These are phyloP conservation scores for Basipetospora chlamydospora DNA, from an alignment of 2,329 filamentous ascomycete species.

Conservation along the genomic window DNA sequence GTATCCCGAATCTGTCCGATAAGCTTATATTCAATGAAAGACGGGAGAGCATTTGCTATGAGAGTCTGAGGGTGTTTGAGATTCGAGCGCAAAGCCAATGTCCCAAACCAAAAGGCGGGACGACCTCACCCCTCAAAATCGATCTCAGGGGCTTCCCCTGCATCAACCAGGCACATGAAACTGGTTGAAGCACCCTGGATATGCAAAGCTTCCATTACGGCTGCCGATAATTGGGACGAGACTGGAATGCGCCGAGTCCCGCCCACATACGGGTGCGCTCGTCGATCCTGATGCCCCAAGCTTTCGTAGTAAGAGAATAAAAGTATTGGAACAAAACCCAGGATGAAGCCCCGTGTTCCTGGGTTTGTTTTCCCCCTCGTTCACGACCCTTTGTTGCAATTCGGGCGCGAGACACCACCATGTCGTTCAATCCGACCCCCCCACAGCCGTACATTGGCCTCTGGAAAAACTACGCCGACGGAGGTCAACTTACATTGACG, in stretches of 20 bases:
- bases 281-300: not conserved
- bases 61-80: conserved; percentile 3
- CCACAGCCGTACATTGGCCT: conserved; percentile 5
- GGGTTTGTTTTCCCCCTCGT: not conserved
- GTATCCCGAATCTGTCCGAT: not conserved
- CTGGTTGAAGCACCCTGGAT: not conserved
- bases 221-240: not conserved
- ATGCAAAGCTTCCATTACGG: not conserved
- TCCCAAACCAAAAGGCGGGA: not conserved
- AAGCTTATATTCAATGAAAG: not conserved
- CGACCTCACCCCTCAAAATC: not conserved
- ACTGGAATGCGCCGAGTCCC: not conserved
- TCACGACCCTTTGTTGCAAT: not conserved
- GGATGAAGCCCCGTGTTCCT: not conserved
- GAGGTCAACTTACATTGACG: conserved; percentile 3
- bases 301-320: not conserved
- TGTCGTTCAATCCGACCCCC: conserved; percentile 5
- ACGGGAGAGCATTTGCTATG: not conserved
- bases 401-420: conserved; percentile 1
- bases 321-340: not conserved
- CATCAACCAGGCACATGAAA: conserved; percentile 3
- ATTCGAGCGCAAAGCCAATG: not conserved
- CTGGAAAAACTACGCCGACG: conserved; percentile 4
- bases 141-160: not conserved
- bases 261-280: not conserved